phyloP scores from a whole-genome alignment of 2,329 filamentous ascomycete genomes.

The Clarireedia homoeocarpa region DNA sequence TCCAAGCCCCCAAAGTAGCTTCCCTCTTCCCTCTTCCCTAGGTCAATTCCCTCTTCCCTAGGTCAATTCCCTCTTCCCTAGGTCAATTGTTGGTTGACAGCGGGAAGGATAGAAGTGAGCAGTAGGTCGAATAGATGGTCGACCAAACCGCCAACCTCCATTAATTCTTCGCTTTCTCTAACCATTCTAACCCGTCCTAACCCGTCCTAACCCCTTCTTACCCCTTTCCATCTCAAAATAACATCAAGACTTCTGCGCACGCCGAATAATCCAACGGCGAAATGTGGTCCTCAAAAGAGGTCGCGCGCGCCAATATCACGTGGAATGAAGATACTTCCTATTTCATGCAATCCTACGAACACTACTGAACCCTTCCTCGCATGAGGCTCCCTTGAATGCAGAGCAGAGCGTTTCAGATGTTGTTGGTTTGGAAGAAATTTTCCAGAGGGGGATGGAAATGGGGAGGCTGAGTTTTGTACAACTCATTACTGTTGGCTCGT shows the following conservation, averaged over 20 bases:
- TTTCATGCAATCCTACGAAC: constrained; percentile 2
- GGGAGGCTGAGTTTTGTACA: constrained; percentile 6
- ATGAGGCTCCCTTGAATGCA: background rate
- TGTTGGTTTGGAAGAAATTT: background rate
- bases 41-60: background rate
- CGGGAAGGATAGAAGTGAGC: background rate
- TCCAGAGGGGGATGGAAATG: background rate
- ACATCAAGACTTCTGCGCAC: background rate
- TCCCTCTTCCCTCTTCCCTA: too few relatives aligned
- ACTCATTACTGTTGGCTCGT: background rate
- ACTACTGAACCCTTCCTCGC: background rate
- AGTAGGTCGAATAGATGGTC: background rate
- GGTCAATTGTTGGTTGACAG: background rate
- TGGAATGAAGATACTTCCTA: background rate
- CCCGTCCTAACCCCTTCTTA: background rate
- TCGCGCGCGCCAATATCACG: constrained; percentile 6
- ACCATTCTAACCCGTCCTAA: background rate
- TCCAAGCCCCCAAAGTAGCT: too few relatives aligned
- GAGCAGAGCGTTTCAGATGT: background rate
- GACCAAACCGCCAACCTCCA: background rate
- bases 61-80: background rate
- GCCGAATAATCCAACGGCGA: background rate
- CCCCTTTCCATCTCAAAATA: background rate
- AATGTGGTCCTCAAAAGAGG: background rate
- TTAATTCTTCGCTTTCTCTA: too few relatives aligned